These are phyloP conservation scores for Paraphaeosphaeria sporulosa DNA, from an alignment of 2,329 filamentous ascomycete species.

Conservation along the genomic window DNA sequence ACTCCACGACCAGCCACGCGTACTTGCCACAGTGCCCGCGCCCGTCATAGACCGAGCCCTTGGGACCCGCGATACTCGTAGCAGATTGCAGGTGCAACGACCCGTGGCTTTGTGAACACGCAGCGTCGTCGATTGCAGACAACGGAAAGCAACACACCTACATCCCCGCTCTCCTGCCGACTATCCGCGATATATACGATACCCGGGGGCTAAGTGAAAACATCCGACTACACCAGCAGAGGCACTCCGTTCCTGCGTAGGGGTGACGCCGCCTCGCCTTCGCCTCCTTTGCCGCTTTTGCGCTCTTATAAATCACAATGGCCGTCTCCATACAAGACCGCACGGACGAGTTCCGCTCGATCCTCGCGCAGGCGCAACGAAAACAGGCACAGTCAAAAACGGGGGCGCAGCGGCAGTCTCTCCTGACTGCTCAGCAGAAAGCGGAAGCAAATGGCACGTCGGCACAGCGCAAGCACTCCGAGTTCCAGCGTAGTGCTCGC, in stretches of 20 bases:
- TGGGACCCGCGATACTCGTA: neutral
- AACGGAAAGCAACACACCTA: neutral
- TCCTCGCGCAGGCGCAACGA: conserved; percentile 84
- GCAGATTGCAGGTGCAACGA: neutral
- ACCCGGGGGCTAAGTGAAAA: neutral
- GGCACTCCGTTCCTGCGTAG: neutral
- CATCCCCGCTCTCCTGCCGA: neutral
- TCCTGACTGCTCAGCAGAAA: conserved; percentile 75
- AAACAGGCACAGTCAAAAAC: conserved; percentile 78
- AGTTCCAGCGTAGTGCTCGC: conserved; percentile 90
- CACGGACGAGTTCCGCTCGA: conserved; percentile 92
- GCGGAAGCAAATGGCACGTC: conserved; percentile 62
- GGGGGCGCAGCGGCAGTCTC: conserved; percentile 79
- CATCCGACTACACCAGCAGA: neutral
- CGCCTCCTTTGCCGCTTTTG: conserved; percentile 16
- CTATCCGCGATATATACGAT: neutral
- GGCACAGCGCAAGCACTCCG: conserved; percentile 67
- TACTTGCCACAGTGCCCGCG: neutral
- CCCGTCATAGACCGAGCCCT: neutral
- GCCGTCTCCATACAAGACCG: conserved; percentile 89
- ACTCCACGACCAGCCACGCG: neutral
- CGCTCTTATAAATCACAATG: conserved; percentile 49
- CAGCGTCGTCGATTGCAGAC: conserved; percentile 1
- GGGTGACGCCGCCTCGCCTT: conserved; percentile 12
- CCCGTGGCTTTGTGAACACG: conserved; percentile 6